Evolutionary conservation across 768 basidiomycete genomes (phyloP).

Genomic region (Mycena olivaceomarginata): DNA sequence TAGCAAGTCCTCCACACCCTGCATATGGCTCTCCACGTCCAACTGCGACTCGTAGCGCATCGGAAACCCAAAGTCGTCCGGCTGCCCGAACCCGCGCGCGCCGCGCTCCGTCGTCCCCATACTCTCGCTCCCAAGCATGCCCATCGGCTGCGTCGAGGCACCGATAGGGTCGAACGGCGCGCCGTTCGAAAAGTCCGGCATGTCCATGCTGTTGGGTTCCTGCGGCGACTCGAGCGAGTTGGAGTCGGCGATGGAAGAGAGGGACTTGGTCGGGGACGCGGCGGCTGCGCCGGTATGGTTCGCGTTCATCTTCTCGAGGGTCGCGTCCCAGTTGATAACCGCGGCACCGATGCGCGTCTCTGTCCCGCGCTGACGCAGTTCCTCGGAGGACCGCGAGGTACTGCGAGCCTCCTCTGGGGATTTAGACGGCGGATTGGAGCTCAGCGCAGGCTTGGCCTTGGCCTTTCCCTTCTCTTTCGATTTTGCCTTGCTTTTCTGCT

Average conservation of each 20-base stretch:
- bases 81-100: slow-evolving; percentile 40
- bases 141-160: slow-evolving; percentile 44
- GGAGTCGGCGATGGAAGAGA: slow-evolving; percentile 42
- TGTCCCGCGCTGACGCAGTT: slow-evolving; percentile 9
- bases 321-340: slow-evolving; percentile 39
- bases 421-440: slow-evolving; percentile 9
- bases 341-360: slow-evolving; percentile 18
- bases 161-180: slow-evolving; percentile 36
- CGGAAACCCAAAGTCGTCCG: slow-evolving; percentile 27
- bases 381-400: not conserved
- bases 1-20: slow-evolving; percentile 40
- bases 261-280: slow-evolving; percentile 40
- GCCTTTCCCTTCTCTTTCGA: slow-evolving; percentile 15
- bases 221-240: slow-evolving; percentile 40
- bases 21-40: slow-evolving; percentile 44
- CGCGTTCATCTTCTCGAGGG: not conserved
- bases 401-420: not conserved
- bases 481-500: slow-evolving; percentile 39
- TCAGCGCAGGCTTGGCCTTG: slow-evolving; percentile 7
- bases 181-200: slow-evolving; percentile 39
- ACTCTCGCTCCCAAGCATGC: slow-evolving; percentile 31
- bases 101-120: slow-evolving; percentile 35
- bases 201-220: slow-evolving; percentile 18
- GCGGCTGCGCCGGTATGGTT: not conserved
- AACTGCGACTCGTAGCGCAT: slow-evolving; percentile 44